Evolutionary conservation across 2,329 filamentous ascomycete species (phyloP).

Genomic region (Pseudocercospora macadamiae): DNA sequence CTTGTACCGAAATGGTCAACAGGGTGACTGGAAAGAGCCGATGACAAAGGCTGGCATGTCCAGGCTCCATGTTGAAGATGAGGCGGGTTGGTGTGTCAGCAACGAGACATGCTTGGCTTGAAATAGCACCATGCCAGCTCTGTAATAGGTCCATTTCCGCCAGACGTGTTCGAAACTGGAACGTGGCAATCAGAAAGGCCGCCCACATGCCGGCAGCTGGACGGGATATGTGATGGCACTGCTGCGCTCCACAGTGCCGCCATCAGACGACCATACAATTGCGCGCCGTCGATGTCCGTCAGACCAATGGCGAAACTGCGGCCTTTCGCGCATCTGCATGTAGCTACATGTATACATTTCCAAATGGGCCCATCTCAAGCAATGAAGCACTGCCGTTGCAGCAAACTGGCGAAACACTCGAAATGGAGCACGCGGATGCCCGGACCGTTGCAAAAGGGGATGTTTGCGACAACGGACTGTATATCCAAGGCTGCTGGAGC

Average conservation of each 20-base stretch:
- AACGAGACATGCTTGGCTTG: neutral
- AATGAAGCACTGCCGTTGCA: neutral
- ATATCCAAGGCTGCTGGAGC: neutral
- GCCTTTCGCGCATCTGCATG: neutral
- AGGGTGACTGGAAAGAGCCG: conserved; percentile 8
- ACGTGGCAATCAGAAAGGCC: neutral
- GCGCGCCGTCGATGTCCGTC: conserved; percentile 3
- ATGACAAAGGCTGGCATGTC: conserved; percentile 3
- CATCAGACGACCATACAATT: neutral
- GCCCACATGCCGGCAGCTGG: conserved; percentile 1
- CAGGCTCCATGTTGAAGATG: conserved; percentile 4
- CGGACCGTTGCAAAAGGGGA: neutral
- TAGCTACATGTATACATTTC: conserved; percentile 4
- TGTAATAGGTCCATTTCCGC: neutral
- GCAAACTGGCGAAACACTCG: neutral
- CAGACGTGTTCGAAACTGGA: neutral
- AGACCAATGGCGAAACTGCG: neutral
- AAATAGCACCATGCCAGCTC: neutral
- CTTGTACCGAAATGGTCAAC: neutral
- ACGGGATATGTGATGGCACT: conserved; percentile 1
- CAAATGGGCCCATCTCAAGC: conserved; percentile 4
- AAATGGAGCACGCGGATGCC: neutral
- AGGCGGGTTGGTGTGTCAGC: conserved; percentile 1
- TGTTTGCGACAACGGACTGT: neutral
- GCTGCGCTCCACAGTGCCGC: conserved; percentile 2